Conservation (phyloP, 1,284 basidiomycete genomes). For the Cutaneotrichosporon spelunceum region DNA sequence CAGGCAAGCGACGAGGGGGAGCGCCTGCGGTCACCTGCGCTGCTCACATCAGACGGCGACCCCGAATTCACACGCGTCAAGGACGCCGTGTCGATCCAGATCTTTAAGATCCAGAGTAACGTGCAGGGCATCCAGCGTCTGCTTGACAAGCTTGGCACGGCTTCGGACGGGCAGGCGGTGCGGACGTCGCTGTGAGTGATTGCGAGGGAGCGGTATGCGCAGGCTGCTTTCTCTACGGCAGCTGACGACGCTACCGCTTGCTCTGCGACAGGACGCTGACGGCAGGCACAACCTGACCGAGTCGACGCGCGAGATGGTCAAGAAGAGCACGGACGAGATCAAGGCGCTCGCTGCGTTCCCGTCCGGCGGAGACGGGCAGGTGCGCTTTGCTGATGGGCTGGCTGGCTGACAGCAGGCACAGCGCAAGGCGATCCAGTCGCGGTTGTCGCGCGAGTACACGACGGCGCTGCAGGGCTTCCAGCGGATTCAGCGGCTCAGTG, state of each 20-base stretch:
- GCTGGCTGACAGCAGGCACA: constrained; percentile 29
- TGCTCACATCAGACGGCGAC: constrained; percentile 27
- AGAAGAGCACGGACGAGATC: constrained; percentile 85
- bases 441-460: constrained; percentile 90
- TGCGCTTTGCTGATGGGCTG: neutral
- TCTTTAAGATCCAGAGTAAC: constrained; percentile 98
- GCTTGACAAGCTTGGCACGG: constrained; percentile 83
- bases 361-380: constrained; percentile 44
- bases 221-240: too few relatives aligned
- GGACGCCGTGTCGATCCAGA: constrained; percentile 83
- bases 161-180: constrained; percentile 66
- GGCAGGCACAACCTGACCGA: constrained; percentile 74
- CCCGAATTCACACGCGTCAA: constrained; percentile 68
- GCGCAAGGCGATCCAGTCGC: constrained; percentile 62
- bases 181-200: constrained; percentile 55
- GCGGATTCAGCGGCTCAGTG: constrained; percentile 81
- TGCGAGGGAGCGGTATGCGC: too few relatives aligned
- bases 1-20: too few relatives aligned
- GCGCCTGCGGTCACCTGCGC: too few relatives aligned
- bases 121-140: constrained; percentile 90
- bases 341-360: constrained; percentile 77
- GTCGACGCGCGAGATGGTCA: constrained; percentile 87
- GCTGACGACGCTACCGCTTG: too few relatives aligned
- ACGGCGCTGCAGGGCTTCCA: constrained; percentile 87
- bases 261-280: constrained; percentile 9